Evolutionary conservation across 1,139 yeast species (phyloP).

Genomic region (Blastobotrys illinoisensis): DNA sequence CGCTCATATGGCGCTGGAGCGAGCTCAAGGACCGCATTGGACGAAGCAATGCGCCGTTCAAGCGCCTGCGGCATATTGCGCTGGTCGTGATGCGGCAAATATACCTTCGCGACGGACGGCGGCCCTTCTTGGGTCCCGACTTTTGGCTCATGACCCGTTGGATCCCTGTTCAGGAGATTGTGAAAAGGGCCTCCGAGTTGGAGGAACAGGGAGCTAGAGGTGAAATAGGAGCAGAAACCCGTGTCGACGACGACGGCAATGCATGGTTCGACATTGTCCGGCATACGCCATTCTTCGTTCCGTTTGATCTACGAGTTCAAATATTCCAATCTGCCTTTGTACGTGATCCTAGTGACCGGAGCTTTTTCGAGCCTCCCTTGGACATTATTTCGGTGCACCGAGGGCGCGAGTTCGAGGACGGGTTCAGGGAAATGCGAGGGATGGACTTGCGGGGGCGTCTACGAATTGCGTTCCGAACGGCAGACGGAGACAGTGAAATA

Average conservation of each 20-base stretch:
- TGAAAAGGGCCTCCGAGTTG: slow-evolving; percentile 16
- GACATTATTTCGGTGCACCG: slow-evolving; percentile 57
- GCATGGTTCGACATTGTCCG: slow-evolving; percentile 48
- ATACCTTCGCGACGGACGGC: slow-evolving; percentile 62
- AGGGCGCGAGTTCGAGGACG: slow-evolving; percentile 66
- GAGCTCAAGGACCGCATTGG: slow-evolving; percentile 2
- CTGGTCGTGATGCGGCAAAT: slow-evolving; percentile 59
- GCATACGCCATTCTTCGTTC: slow-evolving; percentile 71
- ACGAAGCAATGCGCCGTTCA: slow-evolving; percentile 2
- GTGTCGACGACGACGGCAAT: slow-evolving; percentile 13
- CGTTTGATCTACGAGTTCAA: slow-evolving; percentile 67
- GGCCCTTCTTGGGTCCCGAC: slow-evolving; percentile 46
- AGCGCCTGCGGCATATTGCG: slow-evolving; percentile 25
- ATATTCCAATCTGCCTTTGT: slow-evolving; percentile 62
- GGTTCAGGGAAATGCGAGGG: slow-evolving; percentile 47
- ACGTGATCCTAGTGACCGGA: slow-evolving; percentile 15
- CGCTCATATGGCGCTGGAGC: slow-evolving; percentile 44
- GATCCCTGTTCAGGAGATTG: slow-evolving; percentile 39
- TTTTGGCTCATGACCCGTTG: slow-evolving; percentile 53
- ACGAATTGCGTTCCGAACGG: slow-evolving; percentile 61
- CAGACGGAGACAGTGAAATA: slow-evolving; percentile 69
- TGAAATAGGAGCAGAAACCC: slow-evolving; percentile 6
- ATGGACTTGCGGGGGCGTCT: slow-evolving; percentile 52
- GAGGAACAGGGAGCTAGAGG: slow-evolving; percentile 9
- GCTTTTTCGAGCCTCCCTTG: slow-evolving; percentile 7